A percentile compares a stretch with the other conserved stretches of the same genome.
Evolutionary conservation across 345 rosid species (phyloP).

Genomic region (Clausena lansium): DNA sequence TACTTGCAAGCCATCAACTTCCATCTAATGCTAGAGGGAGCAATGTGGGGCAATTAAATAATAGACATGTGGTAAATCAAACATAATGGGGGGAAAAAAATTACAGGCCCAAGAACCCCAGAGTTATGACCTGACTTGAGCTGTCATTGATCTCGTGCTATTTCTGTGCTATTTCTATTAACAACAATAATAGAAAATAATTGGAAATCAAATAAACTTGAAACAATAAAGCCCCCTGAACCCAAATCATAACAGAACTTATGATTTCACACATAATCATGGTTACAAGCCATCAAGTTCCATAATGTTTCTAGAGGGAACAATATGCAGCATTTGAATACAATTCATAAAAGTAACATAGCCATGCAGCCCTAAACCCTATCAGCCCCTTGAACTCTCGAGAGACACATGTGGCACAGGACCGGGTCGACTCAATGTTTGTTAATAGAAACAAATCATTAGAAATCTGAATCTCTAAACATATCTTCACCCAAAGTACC

Average conservation of each 20-base stretch:
- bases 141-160: too few species aligned
- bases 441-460: not conserved
- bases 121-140: too few species aligned
- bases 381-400: too few species aligned
- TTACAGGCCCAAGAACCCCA: not conserved
- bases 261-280: too few species aligned
- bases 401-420: not conserved
- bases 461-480: not conserved
- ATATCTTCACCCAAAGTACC: not conserved
- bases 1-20: not conserved
- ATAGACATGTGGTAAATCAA: not conserved
- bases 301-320: too few species aligned
- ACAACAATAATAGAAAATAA: too few species aligned
- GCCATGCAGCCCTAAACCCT: too few species aligned
- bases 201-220: not conserved
- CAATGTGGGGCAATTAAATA: not conserved
- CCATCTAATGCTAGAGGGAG: not conserved
- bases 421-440: not conserved
- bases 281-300: too few species aligned
- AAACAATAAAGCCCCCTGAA: not conserved
- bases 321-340: too few species aligned
- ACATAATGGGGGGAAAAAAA: not conserved
- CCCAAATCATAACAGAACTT: not conserved
- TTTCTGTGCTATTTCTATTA: too few species aligned
- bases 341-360: too few species aligned